Evolutionary conservation across 768 basidiomycete genomes (phyloP), one percentile per base, ranked within the genome.

Genomic region (Tricholoma sp.): DNA sequence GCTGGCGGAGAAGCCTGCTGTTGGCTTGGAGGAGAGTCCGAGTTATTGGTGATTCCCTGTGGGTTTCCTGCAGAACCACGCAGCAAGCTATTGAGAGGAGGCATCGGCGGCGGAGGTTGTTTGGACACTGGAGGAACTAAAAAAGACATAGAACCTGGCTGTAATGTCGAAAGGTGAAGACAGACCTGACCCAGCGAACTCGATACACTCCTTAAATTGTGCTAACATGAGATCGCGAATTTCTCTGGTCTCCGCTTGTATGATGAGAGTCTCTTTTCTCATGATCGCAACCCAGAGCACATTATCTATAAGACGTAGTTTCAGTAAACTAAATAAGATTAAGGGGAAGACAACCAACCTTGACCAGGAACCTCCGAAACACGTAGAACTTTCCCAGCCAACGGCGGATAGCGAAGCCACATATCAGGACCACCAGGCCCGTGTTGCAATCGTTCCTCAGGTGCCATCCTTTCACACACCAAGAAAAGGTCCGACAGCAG

Each of bases 401-500:
- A 75, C 4, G 97, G 97, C 16, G 97, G 97, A 75, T 97, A 99
- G 62, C 87, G 84, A 47, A 99, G 76, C 84, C 86, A 91, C 86
- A 96, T 89, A 66, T 97, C 93, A 5, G 86, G 79, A 10, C 84
- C 84, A 57, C 83, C 82, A 31, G 76, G 71, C 11, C 74, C 77
- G 58, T 70, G 63, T 24, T 77, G 72, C 37, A 73, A 71, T 55
- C 75, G 79, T 58, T 96, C 90, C 52, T 84, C 79, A 18, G 77
- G 79, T 1, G 80, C 67, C 83, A 96, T 92, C 64, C 84, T 80
- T 69, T 98, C 95, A 63, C 91, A 93, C 27, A 98, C 72, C 54
- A 99, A 76, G 71, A 98, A 93, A 18, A 99, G 74, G 68, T 99
- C 97, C 14, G 94, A 95, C 56, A 98, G 80, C 51, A 99, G 79